Percentiles rank a stretch among this genome's conserved stretches.
phyloP scores from a whole-genome alignment of 805 yeast species.

The Saturnispora quitensis region DNA sequence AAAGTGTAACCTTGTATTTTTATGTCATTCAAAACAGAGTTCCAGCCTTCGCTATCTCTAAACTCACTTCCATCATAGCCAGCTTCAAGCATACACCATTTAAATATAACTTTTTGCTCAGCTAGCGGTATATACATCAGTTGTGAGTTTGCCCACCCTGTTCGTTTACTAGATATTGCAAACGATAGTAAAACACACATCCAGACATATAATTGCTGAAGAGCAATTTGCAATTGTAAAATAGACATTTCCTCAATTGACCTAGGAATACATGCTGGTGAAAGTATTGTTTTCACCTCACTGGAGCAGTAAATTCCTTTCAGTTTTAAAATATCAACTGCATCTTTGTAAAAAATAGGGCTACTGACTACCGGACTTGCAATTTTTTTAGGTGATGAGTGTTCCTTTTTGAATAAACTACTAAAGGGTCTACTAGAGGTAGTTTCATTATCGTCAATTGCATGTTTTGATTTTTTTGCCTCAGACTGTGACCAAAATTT shows the following conservation, averaged over 20 bases:
- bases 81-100: slow-evolving; percentile 12
- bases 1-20: background rate
- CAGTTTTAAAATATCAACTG: background rate
- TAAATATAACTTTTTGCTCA: slow-evolving; percentile 15
- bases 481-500: background rate
- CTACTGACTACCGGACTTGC: background rate
- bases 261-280: slow-evolving; percentile 1
- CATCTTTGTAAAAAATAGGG: background rate
- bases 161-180: slow-evolving; percentile 19
- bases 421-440: background rate
- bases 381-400: background rate
- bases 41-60: slow-evolving; percentile 8
- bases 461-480: background rate
- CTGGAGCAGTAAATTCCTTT: background rate
- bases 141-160: slow-evolving; percentile 25
- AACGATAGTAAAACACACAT: slow-evolving; percentile 19
- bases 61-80: slow-evolving; percentile 3
- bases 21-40: background rate
- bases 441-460: background rate
- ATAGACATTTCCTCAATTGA: background rate
- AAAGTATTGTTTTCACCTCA: background rate
- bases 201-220: slow-evolving; percentile 19
- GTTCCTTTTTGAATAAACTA: background rate
- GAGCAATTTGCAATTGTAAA: background rate
- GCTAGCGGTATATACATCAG: slow-evolving; percentile 16